Evolutionary conservation across 2,329 filamentous ascomycete genomes (phyloP).

Genomic region (Talaromyces albobiverticillius): DNA sequence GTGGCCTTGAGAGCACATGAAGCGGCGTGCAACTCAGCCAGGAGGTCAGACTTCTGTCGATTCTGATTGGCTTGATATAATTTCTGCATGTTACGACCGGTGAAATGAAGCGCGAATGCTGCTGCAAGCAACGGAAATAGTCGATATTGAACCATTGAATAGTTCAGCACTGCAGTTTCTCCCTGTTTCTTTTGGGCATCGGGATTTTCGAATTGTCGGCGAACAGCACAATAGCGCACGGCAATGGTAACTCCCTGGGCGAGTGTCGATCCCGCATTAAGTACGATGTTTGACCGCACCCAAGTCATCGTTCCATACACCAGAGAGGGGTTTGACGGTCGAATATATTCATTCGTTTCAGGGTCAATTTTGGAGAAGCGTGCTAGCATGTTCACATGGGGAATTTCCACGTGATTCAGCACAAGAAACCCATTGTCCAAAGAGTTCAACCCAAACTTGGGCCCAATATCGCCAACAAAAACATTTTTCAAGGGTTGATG

Average conservation of each 20-base stretch:
- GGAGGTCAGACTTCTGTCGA: conserved; percentile 17
- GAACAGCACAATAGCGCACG: conserved; percentile 12
- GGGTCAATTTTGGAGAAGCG: conserved; percentile 4
- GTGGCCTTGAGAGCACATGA: conserved; percentile 74
- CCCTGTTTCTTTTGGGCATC: conserved; percentile 1
- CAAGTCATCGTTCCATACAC: conserved; percentile 14
- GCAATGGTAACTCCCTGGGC: conserved; percentile 12
- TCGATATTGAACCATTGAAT: conserved; percentile 14
- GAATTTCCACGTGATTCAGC: conserved; percentile 73
- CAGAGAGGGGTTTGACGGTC: not conserved
- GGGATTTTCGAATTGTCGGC: conserved; percentile 10
- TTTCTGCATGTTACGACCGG: conserved; percentile 5
- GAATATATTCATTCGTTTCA: not conserved
- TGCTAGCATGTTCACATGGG: conserved; percentile 70
- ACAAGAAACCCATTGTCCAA: conserved; percentile 68
- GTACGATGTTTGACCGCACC: conserved; percentile 10
- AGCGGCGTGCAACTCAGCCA: conserved; percentile 73
- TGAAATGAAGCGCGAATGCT: conserved; percentile 13
- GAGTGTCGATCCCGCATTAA: conserved; percentile 7
- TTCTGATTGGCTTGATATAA: conserved; percentile 1
- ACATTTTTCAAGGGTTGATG: conserved; percentile 67
- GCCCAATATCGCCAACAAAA: too few species aligned
- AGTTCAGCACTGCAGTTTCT: conserved; percentile 3
- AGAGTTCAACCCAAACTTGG: too few species aligned
- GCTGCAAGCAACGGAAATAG: conserved; percentile 12